Percentiles rank a stretch among this genome's conserved stretches.
Evolutionary conservation across 2,329 filamentous ascomycete species (phyloP).

Genomic region (Sporothrix curviconia): DNA sequence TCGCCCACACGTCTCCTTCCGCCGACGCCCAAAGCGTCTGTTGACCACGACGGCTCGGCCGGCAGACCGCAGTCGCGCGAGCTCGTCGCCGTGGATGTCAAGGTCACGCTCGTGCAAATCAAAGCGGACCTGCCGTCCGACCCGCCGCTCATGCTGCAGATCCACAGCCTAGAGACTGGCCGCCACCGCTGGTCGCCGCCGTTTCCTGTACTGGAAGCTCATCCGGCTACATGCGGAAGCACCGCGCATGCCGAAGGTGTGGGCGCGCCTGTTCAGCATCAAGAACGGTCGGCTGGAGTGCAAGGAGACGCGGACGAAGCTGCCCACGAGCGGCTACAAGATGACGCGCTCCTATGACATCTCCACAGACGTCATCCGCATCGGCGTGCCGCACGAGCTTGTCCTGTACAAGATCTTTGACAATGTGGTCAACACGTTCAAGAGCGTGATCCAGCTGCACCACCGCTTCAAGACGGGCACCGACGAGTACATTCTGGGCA

Average conservation of each 20-base stretch:
- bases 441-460: slow-evolving; percentile 83
- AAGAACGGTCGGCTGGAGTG: slow-evolving; percentile 76
- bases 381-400: slow-evolving; percentile 87
- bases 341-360: slow-evolving; percentile 82
- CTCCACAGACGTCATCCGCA: slow-evolving; percentile 73
- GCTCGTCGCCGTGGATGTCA: slow-evolving; percentile 74
- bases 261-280: slow-evolving; percentile 80
- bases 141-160: slow-evolving; percentile 83
- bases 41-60: neutral
- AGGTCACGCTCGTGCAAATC: slow-evolving; percentile 72
- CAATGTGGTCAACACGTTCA: slow-evolving; percentile 81
- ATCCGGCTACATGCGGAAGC: slow-evolving; percentile 82
- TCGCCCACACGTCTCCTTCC: neutral
- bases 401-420: slow-evolving; percentile 88
- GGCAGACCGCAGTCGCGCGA: slow-evolving; percentile 43
- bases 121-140: slow-evolving; percentile 85
- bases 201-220: slow-evolving; percentile 68
- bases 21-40: neutral
- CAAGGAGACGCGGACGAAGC: slow-evolving; percentile 65
- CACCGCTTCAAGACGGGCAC: slow-evolving; percentile 84
- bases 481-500: slow-evolving; percentile 81
- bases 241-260: slow-evolving; percentile 73
- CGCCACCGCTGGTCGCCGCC: slow-evolving; percentile 83
- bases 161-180: slow-evolving; percentile 75
- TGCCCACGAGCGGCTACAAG: slow-evolving; percentile 45